Evolutionary conservation across 495 filamentous ascomycete species (phyloP).

Genomic region (Trichoderma gamsii): DNA sequence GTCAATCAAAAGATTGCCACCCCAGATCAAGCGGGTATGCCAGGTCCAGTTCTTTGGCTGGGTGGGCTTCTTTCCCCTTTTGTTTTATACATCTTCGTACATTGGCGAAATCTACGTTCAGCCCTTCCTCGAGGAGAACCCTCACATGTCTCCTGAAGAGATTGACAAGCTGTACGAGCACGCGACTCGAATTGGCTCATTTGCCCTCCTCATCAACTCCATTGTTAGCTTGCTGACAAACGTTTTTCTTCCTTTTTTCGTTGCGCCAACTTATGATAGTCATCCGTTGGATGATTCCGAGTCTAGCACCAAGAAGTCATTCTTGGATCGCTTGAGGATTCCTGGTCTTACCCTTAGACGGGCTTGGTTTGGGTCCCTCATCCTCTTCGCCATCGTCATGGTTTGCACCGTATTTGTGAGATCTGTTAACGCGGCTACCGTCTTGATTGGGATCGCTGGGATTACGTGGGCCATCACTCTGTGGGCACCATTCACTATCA

Average conservation of each 20-base stretch:
- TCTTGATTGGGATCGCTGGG: constrained; percentile 70
- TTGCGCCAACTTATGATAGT: constrained; percentile 65
- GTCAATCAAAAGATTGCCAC: constrained; percentile 67
- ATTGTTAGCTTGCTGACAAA: constrained; percentile 73
- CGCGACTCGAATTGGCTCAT: constrained; percentile 74
- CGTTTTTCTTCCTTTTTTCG: constrained; percentile 72
- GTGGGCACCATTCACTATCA: constrained; percentile 91
- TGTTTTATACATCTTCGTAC: constrained; percentile 90
- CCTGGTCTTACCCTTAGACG: constrained; percentile 76
- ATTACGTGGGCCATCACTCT: constrained; percentile 84
- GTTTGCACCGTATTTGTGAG: constrained; percentile 72
- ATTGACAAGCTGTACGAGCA: constrained; percentile 73
- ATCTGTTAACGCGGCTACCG: constrained; percentile 57
- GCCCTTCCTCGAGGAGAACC: constrained; percentile 67
- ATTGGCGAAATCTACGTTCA: constrained; percentile 85
- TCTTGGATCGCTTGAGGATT: constrained; percentile 58
- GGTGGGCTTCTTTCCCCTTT: constrained; percentile 93
- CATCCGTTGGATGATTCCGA: constrained; percentile 26
- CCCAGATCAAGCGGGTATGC: constrained; percentile 76
- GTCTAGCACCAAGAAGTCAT: constrained; percentile 24
- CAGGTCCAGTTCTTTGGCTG: constrained; percentile 83
- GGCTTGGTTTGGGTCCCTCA: constrained; percentile 74
- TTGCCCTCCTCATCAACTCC: constrained; percentile 81
- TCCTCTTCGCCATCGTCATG: constrained; percentile 74
- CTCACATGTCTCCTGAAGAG: constrained; percentile 65